phyloP scores from a whole-genome alignment of 139 green algal genomes.

The Penium margaritaceum region DNA sequence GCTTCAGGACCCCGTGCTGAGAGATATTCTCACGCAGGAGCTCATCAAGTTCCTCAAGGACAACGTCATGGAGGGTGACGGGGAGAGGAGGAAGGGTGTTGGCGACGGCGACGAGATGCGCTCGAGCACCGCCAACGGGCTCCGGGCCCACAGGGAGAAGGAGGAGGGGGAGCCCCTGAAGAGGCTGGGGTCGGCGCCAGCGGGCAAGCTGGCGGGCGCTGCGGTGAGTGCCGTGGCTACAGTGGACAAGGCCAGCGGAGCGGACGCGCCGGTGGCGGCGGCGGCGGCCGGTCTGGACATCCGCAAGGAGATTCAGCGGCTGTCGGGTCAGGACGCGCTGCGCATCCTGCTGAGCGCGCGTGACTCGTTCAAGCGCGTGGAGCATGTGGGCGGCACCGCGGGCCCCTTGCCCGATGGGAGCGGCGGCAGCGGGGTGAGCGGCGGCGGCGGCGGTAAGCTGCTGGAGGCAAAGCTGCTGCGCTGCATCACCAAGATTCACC shows the following conservation, averaged over 20 bases:
- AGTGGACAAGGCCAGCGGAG: not conserved
- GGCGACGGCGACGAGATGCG: not conserved
- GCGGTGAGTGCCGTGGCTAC: not conserved
- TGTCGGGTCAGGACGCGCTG: not conserved
- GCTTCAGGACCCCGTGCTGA: not conserved
- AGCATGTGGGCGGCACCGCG: too few species aligned
- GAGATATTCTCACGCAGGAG: conserved; percentile 1
- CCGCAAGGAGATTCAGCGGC: not conserved
- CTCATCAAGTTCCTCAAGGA: not conserved
- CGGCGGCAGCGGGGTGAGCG: too few species aligned
- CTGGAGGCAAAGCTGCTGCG: not conserved
- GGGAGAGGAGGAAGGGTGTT: not conserved
- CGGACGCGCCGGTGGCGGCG: not conserved
- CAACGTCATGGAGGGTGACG: not conserved
- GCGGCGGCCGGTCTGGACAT: not conserved
- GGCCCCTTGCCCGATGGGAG: too few species aligned
- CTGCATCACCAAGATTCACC: not conserved
- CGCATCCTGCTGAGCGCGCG: conserved; percentile 4
- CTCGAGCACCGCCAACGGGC: not conserved
- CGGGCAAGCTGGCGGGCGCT: not conserved
- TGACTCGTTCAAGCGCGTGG: not conserved
- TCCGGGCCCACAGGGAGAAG: too few species aligned
- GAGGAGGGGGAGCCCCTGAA: not conserved
- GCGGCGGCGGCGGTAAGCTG: not conserved
- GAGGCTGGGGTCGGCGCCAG: not conserved